These are phyloP conservation scores for Fusarium sp. DNA, from an alignment of 2,329 filamentous ascomycete species.

Conservation along the genomic window DNA sequence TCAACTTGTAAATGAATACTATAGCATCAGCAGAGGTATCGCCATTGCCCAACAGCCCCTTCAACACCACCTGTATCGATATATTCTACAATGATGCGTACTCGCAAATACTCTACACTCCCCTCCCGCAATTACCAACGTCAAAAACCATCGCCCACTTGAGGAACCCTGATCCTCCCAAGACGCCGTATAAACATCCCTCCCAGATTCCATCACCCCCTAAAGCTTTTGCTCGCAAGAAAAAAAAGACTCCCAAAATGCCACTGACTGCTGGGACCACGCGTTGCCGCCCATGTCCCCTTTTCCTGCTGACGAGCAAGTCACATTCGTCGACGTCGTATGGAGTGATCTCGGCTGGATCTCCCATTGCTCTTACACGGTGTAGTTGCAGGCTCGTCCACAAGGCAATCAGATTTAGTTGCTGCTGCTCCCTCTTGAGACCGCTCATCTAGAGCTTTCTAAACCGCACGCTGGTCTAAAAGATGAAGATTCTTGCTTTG, in stretches of 20 bases:
- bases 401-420: conserved; percentile 3
- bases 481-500: conserved; percentile 56
- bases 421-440: conserved; percentile 28
- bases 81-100: conserved; percentile 39
- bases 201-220: conserved; percentile 39
- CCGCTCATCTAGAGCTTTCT: conserved; percentile 40
- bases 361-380: conserved; percentile 20
- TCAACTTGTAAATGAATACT: neutral
- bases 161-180: conserved; percentile 43
- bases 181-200: conserved; percentile 45
- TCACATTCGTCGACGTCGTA: conserved; percentile 9
- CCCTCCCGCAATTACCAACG: conserved; percentile 39
- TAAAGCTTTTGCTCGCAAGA: conserved; percentile 46
- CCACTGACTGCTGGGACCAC: conserved; percentile 21
- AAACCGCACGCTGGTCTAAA: conserved; percentile 49
- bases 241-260: conserved; percentile 43
- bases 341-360: conserved; percentile 2
- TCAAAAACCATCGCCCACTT: conserved; percentile 36
- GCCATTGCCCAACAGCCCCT: conserved; percentile 5
- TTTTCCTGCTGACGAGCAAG: conserved; percentile 16
- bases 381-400: conserved; percentile 13
- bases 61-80: conserved; percentile 24
- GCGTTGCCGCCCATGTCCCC: conserved; percentile 11
- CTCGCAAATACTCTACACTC: conserved; percentile 36
- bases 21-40: conserved; percentile 12